These are phyloP conservation scores for Rhodamnia argentea DNA, from an alignment of 345 rosid genomes.

Conservation along the genomic window DNA sequence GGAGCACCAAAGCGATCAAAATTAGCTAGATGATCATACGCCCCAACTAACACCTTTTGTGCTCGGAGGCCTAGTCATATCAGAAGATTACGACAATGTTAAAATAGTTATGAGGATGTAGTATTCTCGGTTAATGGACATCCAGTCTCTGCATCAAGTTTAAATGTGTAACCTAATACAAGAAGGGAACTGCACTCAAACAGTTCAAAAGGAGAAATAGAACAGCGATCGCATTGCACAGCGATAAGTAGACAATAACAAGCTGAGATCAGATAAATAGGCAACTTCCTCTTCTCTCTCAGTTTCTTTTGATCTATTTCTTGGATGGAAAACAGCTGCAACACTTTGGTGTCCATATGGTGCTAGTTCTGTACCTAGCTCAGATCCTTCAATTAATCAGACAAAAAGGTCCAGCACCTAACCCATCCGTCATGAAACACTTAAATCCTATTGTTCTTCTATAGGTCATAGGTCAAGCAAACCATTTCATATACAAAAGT, in stretches of 20 bases:
- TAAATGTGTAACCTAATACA: not conserved
- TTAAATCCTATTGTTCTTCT: not conserved
- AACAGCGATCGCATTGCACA: not conserved
- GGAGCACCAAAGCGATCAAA: not conserved
- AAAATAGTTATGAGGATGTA: not conserved
- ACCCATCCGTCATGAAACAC: not conserved
- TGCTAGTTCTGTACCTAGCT: not conserved
- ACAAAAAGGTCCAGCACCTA: not conserved
- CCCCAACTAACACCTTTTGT: not conserved
- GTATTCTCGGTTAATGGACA: not conserved
- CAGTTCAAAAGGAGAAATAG: not conserved
- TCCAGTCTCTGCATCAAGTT: not conserved
- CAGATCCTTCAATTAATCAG: not conserved
- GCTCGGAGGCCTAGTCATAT: not conserved
- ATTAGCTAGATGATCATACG: not conserved
- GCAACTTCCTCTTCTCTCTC: not conserved
- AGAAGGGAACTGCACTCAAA: not conserved
- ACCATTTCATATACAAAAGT: not conserved
- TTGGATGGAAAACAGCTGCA: not conserved
- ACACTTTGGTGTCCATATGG: not conserved
- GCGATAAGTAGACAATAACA: not conserved
- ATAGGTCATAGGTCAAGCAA: not conserved
- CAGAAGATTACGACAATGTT: not conserved
- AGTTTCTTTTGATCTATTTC: not conserved
- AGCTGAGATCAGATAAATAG: not conserved